These are phyloP conservation scores for Quaeritorhiza haematococci DNA, from an alignment of 371 early-diverging fungal genomes.

Conservation along the genomic window DNA sequence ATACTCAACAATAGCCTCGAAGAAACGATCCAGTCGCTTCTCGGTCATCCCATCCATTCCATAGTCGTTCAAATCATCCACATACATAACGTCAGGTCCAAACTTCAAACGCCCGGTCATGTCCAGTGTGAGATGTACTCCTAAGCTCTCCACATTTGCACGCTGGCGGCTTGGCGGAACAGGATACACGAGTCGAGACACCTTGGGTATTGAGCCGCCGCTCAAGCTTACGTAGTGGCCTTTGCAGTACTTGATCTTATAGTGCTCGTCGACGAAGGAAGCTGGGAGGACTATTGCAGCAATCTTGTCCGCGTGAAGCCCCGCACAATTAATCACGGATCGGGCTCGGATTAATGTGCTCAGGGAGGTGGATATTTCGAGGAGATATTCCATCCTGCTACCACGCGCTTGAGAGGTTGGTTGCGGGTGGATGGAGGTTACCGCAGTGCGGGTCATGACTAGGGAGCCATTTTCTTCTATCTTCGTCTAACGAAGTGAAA, in stretches of 20 bases:
- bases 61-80: constrained; percentile 57
- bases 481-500: constrained; percentile 16
- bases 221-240: constrained; percentile 72
- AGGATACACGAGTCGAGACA: constrained; percentile 77
- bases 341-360: constrained; percentile 45
- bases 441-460: constrained; percentile 47
- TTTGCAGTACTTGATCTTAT: constrained; percentile 60
- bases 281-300: constrained; percentile 44
- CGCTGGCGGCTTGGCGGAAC: constrained; percentile 50
- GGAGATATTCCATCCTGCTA: constrained; percentile 35
- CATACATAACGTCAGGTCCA: constrained; percentile 74
- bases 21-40: constrained; percentile 38
- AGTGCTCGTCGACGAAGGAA: constrained; percentile 6
- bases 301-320: constrained; percentile 66
- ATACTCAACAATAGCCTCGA: constrained; percentile 56
- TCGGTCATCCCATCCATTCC: constrained; percentile 41
- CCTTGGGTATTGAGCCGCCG: constrained; percentile 26
- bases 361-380: constrained; percentile 35
- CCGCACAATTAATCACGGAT: constrained; percentile 74
- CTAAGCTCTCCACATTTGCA: constrained; percentile 63
- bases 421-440: too few relatives aligned
- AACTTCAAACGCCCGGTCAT: constrained; percentile 71
- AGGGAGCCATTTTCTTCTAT: constrained; percentile 43
- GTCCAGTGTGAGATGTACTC: constrained; percentile 81
- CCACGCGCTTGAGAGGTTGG: constrained; percentile 24